These are phyloP conservation scores for Calonectria pauciramosa DNA, from an alignment of 2,329 filamentous ascomycete genomes.

Conservation along the genomic window DNA sequence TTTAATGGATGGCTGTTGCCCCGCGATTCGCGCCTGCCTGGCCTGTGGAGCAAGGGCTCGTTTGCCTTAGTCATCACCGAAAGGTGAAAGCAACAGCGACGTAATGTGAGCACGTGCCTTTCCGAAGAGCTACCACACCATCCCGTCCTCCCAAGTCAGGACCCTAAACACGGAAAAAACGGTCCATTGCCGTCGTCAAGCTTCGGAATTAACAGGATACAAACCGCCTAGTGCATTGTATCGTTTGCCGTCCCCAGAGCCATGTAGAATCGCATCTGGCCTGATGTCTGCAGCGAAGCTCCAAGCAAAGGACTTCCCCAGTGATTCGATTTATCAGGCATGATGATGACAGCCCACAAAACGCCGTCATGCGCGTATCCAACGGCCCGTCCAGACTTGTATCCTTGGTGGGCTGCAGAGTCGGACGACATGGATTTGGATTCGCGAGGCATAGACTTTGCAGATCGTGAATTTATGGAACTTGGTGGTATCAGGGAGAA, in stretches of 20 bases:
- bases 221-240: background rate
- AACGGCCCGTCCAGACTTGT: background rate
- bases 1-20: conserved; percentile 48
- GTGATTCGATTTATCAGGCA: conserved; percentile 17
- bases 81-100: background rate
- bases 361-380: conserved; percentile 2
- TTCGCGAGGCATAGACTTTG: conserved; percentile 16
- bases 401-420: background rate
- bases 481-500: conserved; percentile 32
- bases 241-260: background rate
- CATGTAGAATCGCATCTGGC: background rate
- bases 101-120: conserved; percentile 3
- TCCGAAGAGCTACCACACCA: background rate
- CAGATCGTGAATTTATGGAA: conserved; percentile 13
- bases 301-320: background rate
- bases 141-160: background rate
- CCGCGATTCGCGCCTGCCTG: conserved; percentile 37
- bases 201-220: background rate
- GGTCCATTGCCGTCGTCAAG: background rate
- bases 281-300: background rate
- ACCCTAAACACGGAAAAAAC: background rate
- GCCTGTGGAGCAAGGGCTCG: background rate
- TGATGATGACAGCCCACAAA: conserved; percentile 11
- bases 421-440: conserved; percentile 10
- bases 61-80: conserved; percentile 36